Base-by-base conservation (phyloP, 2,329 filamentous ascomycete species). In the Oidium heveae region DNA sequence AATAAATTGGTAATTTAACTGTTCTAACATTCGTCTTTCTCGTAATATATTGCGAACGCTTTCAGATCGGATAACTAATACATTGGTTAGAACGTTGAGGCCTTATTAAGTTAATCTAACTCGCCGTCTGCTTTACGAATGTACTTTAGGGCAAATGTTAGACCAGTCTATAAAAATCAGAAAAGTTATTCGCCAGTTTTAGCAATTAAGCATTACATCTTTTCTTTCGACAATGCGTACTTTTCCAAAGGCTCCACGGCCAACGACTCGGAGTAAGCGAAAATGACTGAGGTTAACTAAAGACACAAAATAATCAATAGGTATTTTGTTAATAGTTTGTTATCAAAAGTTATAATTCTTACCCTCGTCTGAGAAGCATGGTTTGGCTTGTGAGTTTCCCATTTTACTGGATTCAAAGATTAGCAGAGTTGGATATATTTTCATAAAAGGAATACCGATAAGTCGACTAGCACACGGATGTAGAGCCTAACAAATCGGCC, bases 201-300 rank as follows among this genome's bases (percentile, higher is more conserved):
- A 28, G 24, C 24, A 18, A 12, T 16, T 15, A 15, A 15, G 13
- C 15, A 34, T 36, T 1, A 87, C 94, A 66, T 98, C 91, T 70
- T 96, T 96, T 61, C 88, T 80, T 74, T 98, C 91, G 65, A 98
- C 91, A 61, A 98, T 98, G 64, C 91, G 84, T 58, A 98, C 91
- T 70, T 98, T 98, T 64, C 91, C 91, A 72, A 98, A 98, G 56
- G 91, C 91, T 64, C 91, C 91, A 68, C 94, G 93, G 60, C 91
- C 91, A 61, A 98, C 91, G 59, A 98, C 91, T 65, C 91, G 82
- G 60, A 96, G 72, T 55, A 98, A 75, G 61, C 89, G 85, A 69
- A 98, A 98, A 70, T 98, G 91, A 66, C 95, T 95, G 62, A 98
- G 80, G 68, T 89, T 96, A 62, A 94, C 91, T 94, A 63, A 46